phyloP scores from a whole-genome alignment of 495 filamentous ascomycete genomes.

The Talaromyces proteolyticus region DNA sequence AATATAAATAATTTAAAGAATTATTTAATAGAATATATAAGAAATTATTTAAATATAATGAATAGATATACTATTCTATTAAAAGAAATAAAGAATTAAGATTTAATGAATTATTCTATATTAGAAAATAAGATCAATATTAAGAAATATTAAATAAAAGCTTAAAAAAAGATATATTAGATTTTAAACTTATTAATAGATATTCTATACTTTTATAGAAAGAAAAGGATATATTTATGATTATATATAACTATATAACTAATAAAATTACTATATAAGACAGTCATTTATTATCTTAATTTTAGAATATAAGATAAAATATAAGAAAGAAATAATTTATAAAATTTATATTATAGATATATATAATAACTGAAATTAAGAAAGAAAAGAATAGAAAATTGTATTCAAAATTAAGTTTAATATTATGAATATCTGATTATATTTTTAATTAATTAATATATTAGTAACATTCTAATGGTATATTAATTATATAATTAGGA shows the following conservation, averaged over 20 bases:
- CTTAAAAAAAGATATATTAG: slow-evolving; percentile 6
- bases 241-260: slow-evolving; percentile 13
- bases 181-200: slow-evolving; percentile 4
- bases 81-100: slow-evolving; percentile 6
- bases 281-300: slow-evolving; percentile 9
- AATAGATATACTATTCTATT: slow-evolving; percentile 6
- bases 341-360: slow-evolving; percentile 13
- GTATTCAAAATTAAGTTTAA: slow-evolving; percentile 9
- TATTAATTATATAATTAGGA: not conserved
- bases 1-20: slow-evolving; percentile 5
- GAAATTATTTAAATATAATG: slow-evolving; percentile 3
- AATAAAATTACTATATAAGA: slow-evolving; percentile 13
- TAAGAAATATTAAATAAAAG: slow-evolving; percentile 12
- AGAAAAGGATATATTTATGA: not conserved
- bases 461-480: slow-evolving; percentile 7
- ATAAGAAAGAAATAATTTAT: slow-evolving; percentile 12
- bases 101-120: slow-evolving; percentile 11
- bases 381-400: slow-evolving; percentile 16
- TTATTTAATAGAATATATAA: slow-evolving; percentile 8
- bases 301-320: slow-evolving; percentile 9
- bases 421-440: slow-evolving; percentile 15
- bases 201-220: slow-evolving; percentile 4
- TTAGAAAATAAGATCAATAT: slow-evolving; percentile 8
- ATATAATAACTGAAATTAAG: slow-evolving; percentile 11
- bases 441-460: slow-evolving; percentile 11